Evolutionary conservation across 352 stramenopile species (phyloP), one percentile per base, ranked within the genome.

Genomic region (Pythium biforme): DNA sequence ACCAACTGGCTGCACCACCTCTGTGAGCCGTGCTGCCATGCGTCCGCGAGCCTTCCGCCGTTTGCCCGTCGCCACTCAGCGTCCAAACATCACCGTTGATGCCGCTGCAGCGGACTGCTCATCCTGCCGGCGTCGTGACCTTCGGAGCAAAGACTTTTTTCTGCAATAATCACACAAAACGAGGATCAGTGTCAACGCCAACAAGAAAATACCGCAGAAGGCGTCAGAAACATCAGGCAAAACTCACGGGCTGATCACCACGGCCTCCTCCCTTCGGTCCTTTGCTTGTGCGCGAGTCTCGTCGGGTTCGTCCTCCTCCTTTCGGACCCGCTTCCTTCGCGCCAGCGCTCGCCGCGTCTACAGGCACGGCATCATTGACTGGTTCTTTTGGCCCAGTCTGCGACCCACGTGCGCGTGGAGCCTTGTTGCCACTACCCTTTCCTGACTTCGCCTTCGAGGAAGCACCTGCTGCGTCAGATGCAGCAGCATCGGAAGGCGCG

Each of bases 101-200:
- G 48, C 23, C 25, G 19, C 8, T 39, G 33, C 14, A 11, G 2
- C 1, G 17, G 23, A 40, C 23, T 22, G 23, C 27, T 68, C 61
- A 68, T 45, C 53, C 46, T 62, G 77, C 68, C 41, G 62, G 61
- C 58, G 68, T 80, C 51, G 73, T 46, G 51, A 76, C 78, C 59
- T 90, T 90, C 14, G 78, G 78, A 14, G 72, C 75, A 66, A 88
- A 90, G 20, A 83, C 71, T 52, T 86, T 87, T 62, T 88, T 86
- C 81, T 86, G 22, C 25, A 58, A 51, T 37, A 26, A 9, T 27
- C 7, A 48, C 51, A 11, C 49, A 19, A n/a, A 64, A 4, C 11
- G 9, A 1, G 17, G n/a, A 34, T 43, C 12, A 48, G 39, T 45
- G 9, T 45, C 39, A 37, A 8, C 8, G 31, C 31, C 10, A 11